Evolutionary conservation across 306 rosid species (phyloP), one percentile per base, ranked within the genome.

Genomic region (Cicer chorassanicum): DNA sequence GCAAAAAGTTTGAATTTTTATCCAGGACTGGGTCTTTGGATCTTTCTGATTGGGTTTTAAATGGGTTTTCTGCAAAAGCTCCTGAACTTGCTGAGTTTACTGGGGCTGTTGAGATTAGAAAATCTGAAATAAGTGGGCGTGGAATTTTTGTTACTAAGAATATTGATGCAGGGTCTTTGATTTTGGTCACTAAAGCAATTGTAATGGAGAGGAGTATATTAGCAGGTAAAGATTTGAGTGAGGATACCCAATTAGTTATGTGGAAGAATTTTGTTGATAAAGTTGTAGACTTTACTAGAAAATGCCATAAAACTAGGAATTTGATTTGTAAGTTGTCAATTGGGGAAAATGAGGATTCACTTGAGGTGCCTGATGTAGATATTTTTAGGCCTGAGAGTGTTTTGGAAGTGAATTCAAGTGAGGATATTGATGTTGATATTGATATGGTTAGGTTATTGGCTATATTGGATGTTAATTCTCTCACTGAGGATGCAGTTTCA

Each of bases 221-320:
- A 66, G 86, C 81, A 7, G 86, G 84, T 0, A 87, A 86, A 69
- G 88, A 87, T 68, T 59, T 79, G 56, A 80, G 86, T 6, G 97
- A 92, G 84, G 93, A 94, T 53, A 89, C 89, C 2, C 96, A 92
- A 15, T 83, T 90, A 65, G 91, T 84, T 6, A 86, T 94, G 96
- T 94, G 99, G 99, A 94, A 85, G 92, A 88, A 84, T 59, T 92
- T 91, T 74, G 77, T 88, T 24, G 87, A 86, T 39, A 79, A 84
- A 54, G 93, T 94, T 68, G 6, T 68, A 7, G 89, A 84, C 10
- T 78, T 84, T 1, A 78, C 50, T 0, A 45, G 80, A 0, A 91
- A 87, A 76, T 86, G 93, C 54, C 45, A 15, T 2, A 83, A 65
- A 73, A 90, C 86, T 5, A 65, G 78, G 48, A 53, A 50, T 72